Conservation (phyloP, 169 alveolate genomes). For the Plasmodium sp. region DNA sequence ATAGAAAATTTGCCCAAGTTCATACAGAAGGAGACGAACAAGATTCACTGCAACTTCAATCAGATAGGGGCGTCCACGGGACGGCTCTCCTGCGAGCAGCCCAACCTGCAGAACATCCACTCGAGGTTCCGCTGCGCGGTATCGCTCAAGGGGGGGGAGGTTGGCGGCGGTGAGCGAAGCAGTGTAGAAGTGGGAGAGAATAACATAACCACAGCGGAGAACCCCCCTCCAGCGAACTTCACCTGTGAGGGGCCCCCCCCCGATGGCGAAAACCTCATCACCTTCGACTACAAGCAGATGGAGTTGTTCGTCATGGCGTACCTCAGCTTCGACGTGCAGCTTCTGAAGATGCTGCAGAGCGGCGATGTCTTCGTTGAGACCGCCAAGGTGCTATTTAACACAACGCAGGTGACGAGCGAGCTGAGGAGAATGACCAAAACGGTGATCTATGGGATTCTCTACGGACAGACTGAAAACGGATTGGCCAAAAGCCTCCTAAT, state of each 20-base stretch:
- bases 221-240: background rate
- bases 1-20: conserved; percentile 68
- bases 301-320: conserved; percentile 82
- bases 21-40: conserved; percentile 72
- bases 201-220: background rate
- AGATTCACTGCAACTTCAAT: conserved; percentile 75
- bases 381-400: conserved; percentile 74
- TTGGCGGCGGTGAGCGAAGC: background rate
- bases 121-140: conserved; percentile 64
- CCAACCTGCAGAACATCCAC: conserved; percentile 81
- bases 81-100: conserved; percentile 79
- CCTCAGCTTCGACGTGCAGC: conserved; percentile 71
- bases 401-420: conserved; percentile 77
- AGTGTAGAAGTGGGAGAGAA: background rate
- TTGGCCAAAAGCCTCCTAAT: conserved; percentile 75
- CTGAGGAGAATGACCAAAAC: conserved; percentile 79
- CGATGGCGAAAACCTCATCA: conserved; percentile 38
- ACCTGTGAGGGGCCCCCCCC: background rate
- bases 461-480: conserved; percentile 82
- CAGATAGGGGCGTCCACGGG: conserved; percentile 85
- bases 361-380: conserved; percentile 75
- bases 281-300: conserved; percentile 81
- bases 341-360: conserved; percentile 54
- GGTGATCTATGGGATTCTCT: conserved; percentile 80
- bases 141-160: conserved; percentile 3